Base-by-base conservation (phyloP, 495 filamentous ascomycete species). In the Amniculicola lignicola region DNA sequence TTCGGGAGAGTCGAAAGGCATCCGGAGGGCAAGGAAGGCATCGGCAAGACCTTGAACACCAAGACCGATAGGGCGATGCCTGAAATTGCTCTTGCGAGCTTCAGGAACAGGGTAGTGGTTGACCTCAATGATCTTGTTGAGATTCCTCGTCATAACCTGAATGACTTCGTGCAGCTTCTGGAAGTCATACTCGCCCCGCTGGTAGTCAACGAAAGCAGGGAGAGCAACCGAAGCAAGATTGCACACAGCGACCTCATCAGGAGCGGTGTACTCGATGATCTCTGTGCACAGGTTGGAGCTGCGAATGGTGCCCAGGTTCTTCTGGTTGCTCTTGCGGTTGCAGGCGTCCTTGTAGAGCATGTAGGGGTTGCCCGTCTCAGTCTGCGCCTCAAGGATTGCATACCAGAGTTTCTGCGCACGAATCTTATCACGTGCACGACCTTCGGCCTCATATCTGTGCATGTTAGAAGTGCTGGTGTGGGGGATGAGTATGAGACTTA, bases 351-450 rank as follows among this genome's bases (percentile, higher is more conserved):
- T 98, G 85, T 98, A 98, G 50, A 96, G 83, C 88, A 98, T 97
- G 78, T 94, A 98, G 39, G 93, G 93, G 74, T 95, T 96, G 53
- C 93, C 93, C 35, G 93, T 98, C 82, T 98, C 93, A 25, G 90
- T 96, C 76, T 98, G 93, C 52, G 94, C 86, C 73, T 98, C 93
- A 35, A 98, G 81, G 57, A 98, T 95, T 48, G 90, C 87, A 70
- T 96, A 96, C 93, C 93, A 98, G 42, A 98, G 87, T 79, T 97
- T 96, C 78, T 98, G 93, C 42, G 93, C 93, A 75, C 95, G 93
- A 70, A 98, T 76, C 29, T 85, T 95, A 72, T 85, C 84, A 52
- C 91, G 89, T 44, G 93, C 90, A 51, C 87, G 82, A 59, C 89
- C 89, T 69, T 95, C 90, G 63, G 77, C 79, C 75, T 97, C 93